Base-by-base conservation (phyloP, 352 stramenopile genomes). In the Globisporangium ultimum region DNA sequence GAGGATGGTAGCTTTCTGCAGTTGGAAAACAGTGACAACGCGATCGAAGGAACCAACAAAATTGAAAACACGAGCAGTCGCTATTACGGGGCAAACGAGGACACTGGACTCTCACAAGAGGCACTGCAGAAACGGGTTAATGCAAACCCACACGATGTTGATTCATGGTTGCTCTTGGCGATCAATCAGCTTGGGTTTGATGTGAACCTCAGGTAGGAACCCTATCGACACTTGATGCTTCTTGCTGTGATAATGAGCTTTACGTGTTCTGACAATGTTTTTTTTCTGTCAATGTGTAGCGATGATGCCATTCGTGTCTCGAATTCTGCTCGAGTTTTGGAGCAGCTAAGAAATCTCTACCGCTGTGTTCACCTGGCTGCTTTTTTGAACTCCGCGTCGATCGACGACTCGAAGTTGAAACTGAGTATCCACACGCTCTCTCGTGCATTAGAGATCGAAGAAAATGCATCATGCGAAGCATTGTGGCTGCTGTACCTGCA, bases 101-200 rank as follows among this genome's bases (percentile, higher is more conserved):
- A 61, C 8, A 54, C 32, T 45, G 48, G 34, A 0, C 10, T 56
- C n/a, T 61, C 57, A 5, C 57, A 53, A 7, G 48, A 68, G 20
- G 45, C 45, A 11, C 49, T 87, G 11, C 64, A 67, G 45, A 55
- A 55, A 69, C 53, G 17, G 56, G 84, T 13, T 52, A 76, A 17
- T 32, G 70, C 36, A 32, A n/a, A 66, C 36, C 55, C 72, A 24
- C 67, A 36, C 9, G 64, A 80, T 15, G 70, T 57, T 21, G 64
- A 74, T 49, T 70, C 72, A 1, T 87, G 77, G 77, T 60, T 87
- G 22, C 58, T 74, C 50, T 51, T 87, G n/a, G 74, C 77, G 42
- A 71, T 87, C 40, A 64, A 64, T 41, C 70, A 87, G 24, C 68
- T 87, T 41, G 60, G 77, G 17, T 61, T 87, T 36, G 72, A 81